These are phyloP conservation scores for Clathrus columnatus DNA, from an alignment of 768 basidiomycete genomes.

Conservation along the genomic window DNA sequence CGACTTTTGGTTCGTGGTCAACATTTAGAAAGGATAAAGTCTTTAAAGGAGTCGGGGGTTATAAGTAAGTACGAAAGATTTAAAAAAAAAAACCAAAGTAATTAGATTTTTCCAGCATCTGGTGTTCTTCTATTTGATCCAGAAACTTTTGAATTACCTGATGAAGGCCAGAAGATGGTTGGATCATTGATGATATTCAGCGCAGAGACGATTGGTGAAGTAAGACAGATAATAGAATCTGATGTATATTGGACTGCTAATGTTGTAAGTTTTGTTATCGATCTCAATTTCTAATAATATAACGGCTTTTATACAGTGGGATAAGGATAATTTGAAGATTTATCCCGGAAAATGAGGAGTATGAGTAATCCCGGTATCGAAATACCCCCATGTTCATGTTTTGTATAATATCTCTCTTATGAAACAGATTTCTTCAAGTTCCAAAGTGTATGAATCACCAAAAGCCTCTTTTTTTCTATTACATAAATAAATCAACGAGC, in stretches of 20 bases:
- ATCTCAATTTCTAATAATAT: neutral
- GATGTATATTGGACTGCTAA: constrained; percentile 34
- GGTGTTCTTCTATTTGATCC: constrained; percentile 52
- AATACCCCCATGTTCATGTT: too few relatives aligned
- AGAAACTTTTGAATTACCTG: constrained; percentile 36
- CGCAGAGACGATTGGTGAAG: constrained; percentile 41
- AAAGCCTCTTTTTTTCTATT: too few relatives aligned
- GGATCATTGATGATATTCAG: constrained; percentile 50
- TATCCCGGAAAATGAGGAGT: constrained; percentile 21
- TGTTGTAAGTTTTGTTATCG: constrained; percentile 28
- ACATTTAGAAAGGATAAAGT: constrained; percentile 42
- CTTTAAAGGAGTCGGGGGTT: constrained; percentile 33
- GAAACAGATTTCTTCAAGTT: too few relatives aligned
- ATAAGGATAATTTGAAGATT: constrained; percentile 44
- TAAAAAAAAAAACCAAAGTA: neutral
- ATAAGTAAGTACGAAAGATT: constrained; percentile 35
- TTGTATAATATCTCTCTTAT: too few relatives aligned
- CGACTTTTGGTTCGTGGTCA: constrained; percentile 45
- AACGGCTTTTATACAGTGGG: constrained; percentile 36
- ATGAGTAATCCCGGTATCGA: neutral
- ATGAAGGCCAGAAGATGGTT: constrained; percentile 45
- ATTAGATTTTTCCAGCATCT: constrained; percentile 30
- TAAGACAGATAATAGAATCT: constrained; percentile 28
- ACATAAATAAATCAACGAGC: too few relatives aligned
- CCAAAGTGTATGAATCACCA: too few relatives aligned